These are phyloP conservation scores for Trichoderma simmonsii DNA, from an alignment of 2,329 filamentous ascomycete genomes.

Conservation along the genomic window DNA sequence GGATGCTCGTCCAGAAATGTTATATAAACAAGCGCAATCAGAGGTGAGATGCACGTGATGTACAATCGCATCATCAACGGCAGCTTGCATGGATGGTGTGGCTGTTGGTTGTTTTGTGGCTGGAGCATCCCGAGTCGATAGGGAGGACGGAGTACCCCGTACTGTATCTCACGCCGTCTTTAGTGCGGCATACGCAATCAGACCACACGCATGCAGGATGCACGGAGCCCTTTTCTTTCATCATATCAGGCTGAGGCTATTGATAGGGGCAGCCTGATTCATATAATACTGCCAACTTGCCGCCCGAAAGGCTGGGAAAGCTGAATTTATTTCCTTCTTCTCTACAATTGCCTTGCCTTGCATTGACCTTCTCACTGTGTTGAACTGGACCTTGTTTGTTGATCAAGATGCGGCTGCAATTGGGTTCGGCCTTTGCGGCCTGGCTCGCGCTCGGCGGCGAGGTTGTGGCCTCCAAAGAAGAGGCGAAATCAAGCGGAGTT, in stretches of 20 bases:
- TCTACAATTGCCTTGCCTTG: neutral
- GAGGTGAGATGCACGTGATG: neutral
- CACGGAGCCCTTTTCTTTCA: neutral
- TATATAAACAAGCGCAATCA: neutral
- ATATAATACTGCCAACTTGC: neutral
- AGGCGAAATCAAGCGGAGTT: slow-evolving; percentile 20
- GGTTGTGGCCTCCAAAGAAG: slow-evolving; percentile 11
- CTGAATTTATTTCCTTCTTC: neutral
- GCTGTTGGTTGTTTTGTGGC: neutral
- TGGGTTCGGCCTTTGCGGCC: slow-evolving; percentile 20
- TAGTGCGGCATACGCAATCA: neutral
- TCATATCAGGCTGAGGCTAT: neutral
- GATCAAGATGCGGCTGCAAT: slow-evolving; percentile 18
- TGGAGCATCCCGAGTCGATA: neutral
- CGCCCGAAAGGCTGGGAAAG: neutral
- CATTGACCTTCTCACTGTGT: neutral
- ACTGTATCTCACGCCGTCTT: neutral
- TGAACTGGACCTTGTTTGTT: neutral
- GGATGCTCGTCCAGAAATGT: neutral
- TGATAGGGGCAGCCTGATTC: neutral
- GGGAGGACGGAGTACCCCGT: neutral
- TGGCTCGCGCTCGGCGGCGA: slow-evolving; percentile 22
- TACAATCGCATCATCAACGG: neutral
- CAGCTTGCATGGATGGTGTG: neutral
- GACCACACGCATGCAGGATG: neutral